Evolutionary conservation across 345 rosid species (phyloP), one percentile per base, ranked within the genome.

Genomic region (Euphorbia tirucalli): DNA sequence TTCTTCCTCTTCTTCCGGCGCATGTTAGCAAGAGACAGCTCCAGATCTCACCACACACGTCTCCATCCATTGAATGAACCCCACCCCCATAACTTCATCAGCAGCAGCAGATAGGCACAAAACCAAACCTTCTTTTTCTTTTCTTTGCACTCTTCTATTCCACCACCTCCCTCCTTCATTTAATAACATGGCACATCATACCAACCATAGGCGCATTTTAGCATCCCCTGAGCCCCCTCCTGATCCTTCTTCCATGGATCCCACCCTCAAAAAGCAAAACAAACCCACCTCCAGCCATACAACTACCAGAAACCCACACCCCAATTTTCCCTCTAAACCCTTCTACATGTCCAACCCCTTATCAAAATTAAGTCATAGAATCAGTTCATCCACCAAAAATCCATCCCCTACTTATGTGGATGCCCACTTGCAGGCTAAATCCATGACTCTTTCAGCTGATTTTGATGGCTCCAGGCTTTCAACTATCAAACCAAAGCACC

Each of bases 361-460:
- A 49, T 41, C 78, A 6, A 62, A 61, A 54, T 61, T 46, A 25
- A 68, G 65, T 79, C 80, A 55, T 39, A 76, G 49, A 72, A 16
- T 58, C 56, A 32, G 77, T 71, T 66, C 66, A 28, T 76, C 84
- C 79, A 72, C 28, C 72, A 67, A 73, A 19, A 60, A 52, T n/a
- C 74, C 39, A 19, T 74, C 77, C 8, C 68, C 78, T n/a, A n/a
- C n/a, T n/a, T n/a, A n/a, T 56, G 50, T 32, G 21, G 85, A 80
- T 68, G 69, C 71, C 61, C 84, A 52, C 68, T 77, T 82, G 78
- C 88, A 85, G 71, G 87, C 86, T 75, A 86, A 80, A 78, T 69
- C 87, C 78, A 44, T 84, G 85, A 76, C 78, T 5, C 66, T 76
- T 61, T 87, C 91, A 2, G 88, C 88, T 22, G 88, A 84, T 76